Evolutionary conservation across 2,329 filamentous ascomycete species (phyloP).

Genomic region (Pleoardoris graminearum): DNA sequence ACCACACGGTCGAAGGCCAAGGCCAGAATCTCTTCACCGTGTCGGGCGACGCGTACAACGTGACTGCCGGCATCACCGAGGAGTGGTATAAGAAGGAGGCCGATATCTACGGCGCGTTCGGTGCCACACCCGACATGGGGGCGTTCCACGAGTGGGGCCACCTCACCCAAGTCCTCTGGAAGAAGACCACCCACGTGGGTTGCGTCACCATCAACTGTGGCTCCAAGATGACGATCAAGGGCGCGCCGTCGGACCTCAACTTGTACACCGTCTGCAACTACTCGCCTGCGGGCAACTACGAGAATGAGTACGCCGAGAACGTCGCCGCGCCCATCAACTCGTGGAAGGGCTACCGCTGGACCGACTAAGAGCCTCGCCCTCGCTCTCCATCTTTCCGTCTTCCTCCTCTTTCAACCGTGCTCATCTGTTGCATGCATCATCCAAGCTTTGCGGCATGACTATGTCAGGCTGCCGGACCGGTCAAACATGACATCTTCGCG

Average conservation of each 20-base stretch:
- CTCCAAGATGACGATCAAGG: constrained; percentile 27
- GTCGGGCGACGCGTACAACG: constrained; percentile 55
- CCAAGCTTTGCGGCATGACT: constrained; percentile 15
- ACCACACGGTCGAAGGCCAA: constrained; percentile 61
- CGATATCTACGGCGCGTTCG: constrained; percentile 34
- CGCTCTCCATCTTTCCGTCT: constrained; percentile 1
- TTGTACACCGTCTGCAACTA: constrained; percentile 84
- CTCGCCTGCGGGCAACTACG: constrained; percentile 65
- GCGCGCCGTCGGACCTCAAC: constrained; percentile 24
- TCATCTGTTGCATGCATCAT: constrained; percentile 11
- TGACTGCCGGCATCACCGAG: constrained; percentile 72
- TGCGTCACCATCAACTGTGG: constrained; percentile 41
- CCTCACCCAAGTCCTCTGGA: constrained; percentile 46
- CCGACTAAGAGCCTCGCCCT: constrained; percentile 24
- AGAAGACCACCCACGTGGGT: constrained; percentile 42
- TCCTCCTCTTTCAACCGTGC: neutral
- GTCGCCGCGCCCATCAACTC: constrained; percentile 48
- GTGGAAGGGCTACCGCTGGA: constrained; percentile 31
- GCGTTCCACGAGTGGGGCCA: constrained; percentile 40
- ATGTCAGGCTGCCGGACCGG: constrained; percentile 19
- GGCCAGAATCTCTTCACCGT: constrained; percentile 91
- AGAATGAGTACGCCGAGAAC: constrained; percentile 57
- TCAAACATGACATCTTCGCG: constrained; percentile 14
- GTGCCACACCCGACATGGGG: constrained; percentile 50
- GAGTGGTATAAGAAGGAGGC: constrained; percentile 86